phyloP scores from a whole-genome alignment of 2,329 filamentous ascomycete genomes.

The Hypoxylon sp. region DNA sequence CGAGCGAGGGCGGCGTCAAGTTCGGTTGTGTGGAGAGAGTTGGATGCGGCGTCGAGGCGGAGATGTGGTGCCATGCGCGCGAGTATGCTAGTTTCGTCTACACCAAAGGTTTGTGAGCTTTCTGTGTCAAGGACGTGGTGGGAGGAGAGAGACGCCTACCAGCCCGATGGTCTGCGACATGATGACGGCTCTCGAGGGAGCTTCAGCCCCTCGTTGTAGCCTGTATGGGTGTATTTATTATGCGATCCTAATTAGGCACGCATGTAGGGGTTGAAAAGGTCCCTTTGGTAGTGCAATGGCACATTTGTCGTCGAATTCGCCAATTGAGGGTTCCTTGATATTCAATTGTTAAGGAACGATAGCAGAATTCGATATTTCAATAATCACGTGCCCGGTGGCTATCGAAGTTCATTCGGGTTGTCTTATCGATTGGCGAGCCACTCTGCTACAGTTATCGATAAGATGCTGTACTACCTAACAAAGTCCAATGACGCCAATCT shows the following conservation, averaged over 20 bases:
- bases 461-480: neutral
- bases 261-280: slow-evolving; percentile 10
- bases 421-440: slow-evolving; percentile 33
- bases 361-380: slow-evolving; percentile 40
- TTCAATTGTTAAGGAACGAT: slow-evolving; percentile 16
- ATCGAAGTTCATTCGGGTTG: neutral
- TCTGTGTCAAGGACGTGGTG: slow-evolving; percentile 2
- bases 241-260: neutral
- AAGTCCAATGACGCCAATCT: slow-evolving; percentile 15
- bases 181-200: slow-evolving; percentile 54
- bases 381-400: slow-evolving; percentile 35
- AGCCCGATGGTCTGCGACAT: slow-evolving; percentile 88
- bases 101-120: slow-evolving; percentile 9
- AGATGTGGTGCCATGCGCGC: slow-evolving; percentile 92
- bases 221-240: slow-evolving; percentile 7
- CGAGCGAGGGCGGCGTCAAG: slow-evolving; percentile 82
- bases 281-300: slow-evolving; percentile 25
- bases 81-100: slow-evolving; percentile 98
- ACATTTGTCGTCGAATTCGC: slow-evolving; percentile 35
- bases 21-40: slow-evolving; percentile 70
- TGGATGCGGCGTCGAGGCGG: slow-evolving; percentile 76
- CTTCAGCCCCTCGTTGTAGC: slow-evolving; percentile 38
- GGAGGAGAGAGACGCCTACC: slow-evolving; percentile 63
- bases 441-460: neutral
- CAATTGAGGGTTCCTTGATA: slow-evolving; percentile 17